Conservation (phyloP, 768 basidiomycete species). For the Suillus subalutaceus region DNA sequence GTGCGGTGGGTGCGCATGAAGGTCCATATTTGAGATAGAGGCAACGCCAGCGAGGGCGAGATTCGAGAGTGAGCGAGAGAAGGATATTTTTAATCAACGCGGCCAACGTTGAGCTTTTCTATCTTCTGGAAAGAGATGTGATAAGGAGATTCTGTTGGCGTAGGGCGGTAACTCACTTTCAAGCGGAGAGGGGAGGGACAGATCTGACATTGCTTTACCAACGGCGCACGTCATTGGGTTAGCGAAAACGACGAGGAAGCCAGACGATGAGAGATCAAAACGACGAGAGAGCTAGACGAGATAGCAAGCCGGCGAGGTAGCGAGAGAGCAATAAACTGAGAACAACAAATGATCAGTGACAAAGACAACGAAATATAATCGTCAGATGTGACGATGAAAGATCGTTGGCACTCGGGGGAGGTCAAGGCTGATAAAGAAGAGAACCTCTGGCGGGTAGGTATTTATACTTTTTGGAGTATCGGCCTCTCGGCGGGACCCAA, state of each 20-base stretch:
- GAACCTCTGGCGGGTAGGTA: not conserved
- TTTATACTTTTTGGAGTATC: not conserved
- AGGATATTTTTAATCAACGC: not conserved
- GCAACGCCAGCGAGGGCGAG: not conserved
- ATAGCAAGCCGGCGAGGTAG: not conserved
- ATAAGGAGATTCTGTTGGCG: not conserved
- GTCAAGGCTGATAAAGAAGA: slow-evolving; percentile 4
- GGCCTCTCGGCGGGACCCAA: not conserved
- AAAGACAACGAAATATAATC: not conserved
- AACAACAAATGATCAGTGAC: not conserved
- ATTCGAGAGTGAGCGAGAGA: not conserved
- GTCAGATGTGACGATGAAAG: not conserved
- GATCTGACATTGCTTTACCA: not conserved
- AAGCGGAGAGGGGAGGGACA: not conserved
- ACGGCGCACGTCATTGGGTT: not conserved
- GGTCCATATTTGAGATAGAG: not conserved
- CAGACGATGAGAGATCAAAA: not conserved
- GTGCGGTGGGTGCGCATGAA: not conserved
- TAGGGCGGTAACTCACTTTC: not conserved
- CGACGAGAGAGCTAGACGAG: not conserved
- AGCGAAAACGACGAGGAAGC: not conserved
- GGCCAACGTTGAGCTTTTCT: not conserved
- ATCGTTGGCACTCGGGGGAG: not conserved
- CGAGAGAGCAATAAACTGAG: not conserved
- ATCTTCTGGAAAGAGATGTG: not conserved